Evolutionary conservation across 306 rosid genomes (phyloP).

Genomic region (Vigna trinervia): DNA sequence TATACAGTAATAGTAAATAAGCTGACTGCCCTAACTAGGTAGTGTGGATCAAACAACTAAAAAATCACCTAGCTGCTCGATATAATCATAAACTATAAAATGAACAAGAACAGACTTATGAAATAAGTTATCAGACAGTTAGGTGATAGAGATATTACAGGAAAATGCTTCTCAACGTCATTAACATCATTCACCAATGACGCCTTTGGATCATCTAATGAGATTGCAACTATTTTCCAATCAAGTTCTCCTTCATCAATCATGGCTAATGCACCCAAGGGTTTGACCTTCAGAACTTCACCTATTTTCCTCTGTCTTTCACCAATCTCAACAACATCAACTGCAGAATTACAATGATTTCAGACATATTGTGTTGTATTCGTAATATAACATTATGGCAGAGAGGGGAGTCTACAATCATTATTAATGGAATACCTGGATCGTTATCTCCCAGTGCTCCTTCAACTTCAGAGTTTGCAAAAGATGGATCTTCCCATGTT

Average conservation of each 20-base stretch:
- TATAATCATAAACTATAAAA: constrained; percentile 17
- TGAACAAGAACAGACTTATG: background rate
- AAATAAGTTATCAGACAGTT: constrained; percentile 27
- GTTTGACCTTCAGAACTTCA: constrained; percentile 83
- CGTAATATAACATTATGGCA: constrained; percentile 15
- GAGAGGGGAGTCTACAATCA: constrained; percentile 27
- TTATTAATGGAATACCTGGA: constrained; percentile 61
- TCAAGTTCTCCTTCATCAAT: constrained; percentile 99
- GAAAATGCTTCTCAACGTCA: constrained; percentile 97
- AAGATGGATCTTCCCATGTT: constrained; percentile 97
- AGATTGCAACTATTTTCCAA: constrained; percentile 98
- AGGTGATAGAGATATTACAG: constrained; percentile 60
- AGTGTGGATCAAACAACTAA: constrained; percentile 18
- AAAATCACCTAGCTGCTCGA: constrained; percentile 8
- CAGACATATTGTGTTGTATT: background rate
- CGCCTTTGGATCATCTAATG: constrained; percentile 93
- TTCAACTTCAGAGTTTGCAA: constrained; percentile 82
- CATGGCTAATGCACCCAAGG: constrained; percentile 97
- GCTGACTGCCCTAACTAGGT: background rate
- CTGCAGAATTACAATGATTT: constrained; percentile 50
- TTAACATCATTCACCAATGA: constrained; percentile 77
- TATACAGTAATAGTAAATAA: constrained; percentile 17
- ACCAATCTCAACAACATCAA: constrained; percentile 94
- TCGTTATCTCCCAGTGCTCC: constrained; percentile 97
- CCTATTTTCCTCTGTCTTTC: constrained; percentile 75